Evolutionary conservation across 768 basidiomycete species (phyloP).

Genomic region (Astraeus odoratus): DNA sequence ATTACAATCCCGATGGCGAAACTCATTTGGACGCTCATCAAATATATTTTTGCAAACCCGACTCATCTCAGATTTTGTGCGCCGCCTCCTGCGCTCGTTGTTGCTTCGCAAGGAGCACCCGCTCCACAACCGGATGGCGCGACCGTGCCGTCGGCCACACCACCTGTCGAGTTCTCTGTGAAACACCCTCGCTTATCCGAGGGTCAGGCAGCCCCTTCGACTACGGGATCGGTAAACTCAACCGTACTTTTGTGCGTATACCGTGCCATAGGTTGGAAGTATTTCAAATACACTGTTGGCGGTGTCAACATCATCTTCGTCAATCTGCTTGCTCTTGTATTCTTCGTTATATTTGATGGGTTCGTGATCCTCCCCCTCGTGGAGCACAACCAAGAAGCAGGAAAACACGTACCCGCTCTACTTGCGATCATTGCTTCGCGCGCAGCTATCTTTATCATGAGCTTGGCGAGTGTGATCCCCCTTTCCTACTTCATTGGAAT

Average conservation of each 20-base stretch:
- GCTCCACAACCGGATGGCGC: conserved; percentile 4
- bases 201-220: conserved; percentile 81
- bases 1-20: conserved; percentile 98
- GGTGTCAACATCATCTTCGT: conserved; percentile 98
- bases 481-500: conserved; percentile 99
- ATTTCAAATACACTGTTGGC: conserved; percentile 98
- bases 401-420: conserved; percentile 54
- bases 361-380: conserved; percentile 70
- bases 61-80: conserved; percentile 88
- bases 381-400: conserved; percentile 50
- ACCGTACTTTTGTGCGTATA: conserved; percentile 95
- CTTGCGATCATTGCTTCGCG: conserved; percentile 66
- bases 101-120: conserved; percentile 24
- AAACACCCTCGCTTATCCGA: conserved; percentile 71
- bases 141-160: conserved; percentile 9
- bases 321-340: conserved; percentile 88
- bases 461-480: conserved; percentile 89
- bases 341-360: conserved; percentile 94
- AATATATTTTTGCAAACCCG: conserved; percentile 72
- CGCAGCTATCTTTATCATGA: conserved; percentile 74
- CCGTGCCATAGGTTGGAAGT: conserved; percentile 80
- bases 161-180: conserved; percentile 48
- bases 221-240: conserved; percentile 64
- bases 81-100: conserved; percentile 65
- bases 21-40: conserved; percentile 90